Conservation (phyloP, 2,329 filamentous ascomycete genomes). For the Fusarium heterosporum region DNA sequence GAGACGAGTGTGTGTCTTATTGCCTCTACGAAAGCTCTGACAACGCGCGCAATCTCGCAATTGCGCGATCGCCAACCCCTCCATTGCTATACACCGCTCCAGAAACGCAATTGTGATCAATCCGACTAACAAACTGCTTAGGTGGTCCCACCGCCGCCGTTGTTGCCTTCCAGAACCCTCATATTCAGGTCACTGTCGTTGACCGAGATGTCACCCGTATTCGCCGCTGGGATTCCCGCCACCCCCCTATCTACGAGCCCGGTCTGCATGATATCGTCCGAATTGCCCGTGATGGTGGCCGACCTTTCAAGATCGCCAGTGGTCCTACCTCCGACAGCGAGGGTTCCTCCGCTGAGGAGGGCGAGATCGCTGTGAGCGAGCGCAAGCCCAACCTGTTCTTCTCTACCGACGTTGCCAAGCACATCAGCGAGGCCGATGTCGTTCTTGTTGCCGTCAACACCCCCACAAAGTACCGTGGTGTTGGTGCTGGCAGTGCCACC, state of each 20-base stretch:
- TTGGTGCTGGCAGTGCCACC: conserved; percentile 76
- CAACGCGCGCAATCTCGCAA: conserved; percentile 14
- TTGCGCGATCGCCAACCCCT: conserved; percentile 18
- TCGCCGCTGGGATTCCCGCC: conserved; percentile 76
- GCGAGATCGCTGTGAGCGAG: conserved; percentile 52
- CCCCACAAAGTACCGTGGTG: conserved; percentile 77
- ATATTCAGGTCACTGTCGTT: conserved; percentile 78
- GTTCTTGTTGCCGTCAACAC: conserved; percentile 84
- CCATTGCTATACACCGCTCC: conserved; percentile 10
- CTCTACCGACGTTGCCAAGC: conserved; percentile 72
- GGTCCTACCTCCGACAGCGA: conserved; percentile 51
- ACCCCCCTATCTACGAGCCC: conserved; percentile 82
- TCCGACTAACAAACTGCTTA: conserved; percentile 47
- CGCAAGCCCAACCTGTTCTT: conserved; percentile 78
- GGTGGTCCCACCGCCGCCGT: conserved; percentile 81
- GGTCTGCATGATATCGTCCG: conserved; percentile 76
- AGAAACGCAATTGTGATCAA: conserved; percentile 19
- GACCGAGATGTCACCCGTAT: conserved; percentile 76
- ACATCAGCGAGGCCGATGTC: conserved; percentile 75
- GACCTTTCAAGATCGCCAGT: conserved; percentile 56
- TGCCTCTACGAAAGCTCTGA: background rate
- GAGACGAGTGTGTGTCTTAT: background rate
- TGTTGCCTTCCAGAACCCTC: conserved; percentile 78
- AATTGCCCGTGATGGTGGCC: conserved; percentile 69
- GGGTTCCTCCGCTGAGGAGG: conserved; percentile 49